These are phyloP conservation scores for Trichoderma asperellum DNA, from an alignment of 2,329 filamentous ascomycete species.

Conservation along the genomic window DNA sequence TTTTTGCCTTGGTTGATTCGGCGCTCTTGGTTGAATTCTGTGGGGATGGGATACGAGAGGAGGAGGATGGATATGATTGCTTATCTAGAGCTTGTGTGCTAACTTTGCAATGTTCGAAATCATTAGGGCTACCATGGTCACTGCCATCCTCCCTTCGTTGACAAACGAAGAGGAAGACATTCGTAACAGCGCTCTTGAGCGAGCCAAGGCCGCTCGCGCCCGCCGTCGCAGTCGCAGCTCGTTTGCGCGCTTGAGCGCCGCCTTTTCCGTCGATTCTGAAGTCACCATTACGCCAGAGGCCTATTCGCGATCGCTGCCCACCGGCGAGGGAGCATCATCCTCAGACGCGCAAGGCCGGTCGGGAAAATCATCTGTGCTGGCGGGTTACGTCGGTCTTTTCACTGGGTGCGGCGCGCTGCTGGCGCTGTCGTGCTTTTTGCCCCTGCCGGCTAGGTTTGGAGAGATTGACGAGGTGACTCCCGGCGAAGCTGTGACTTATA, in stretches of 20 bases:
- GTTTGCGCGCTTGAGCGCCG: constrained; percentile 58
- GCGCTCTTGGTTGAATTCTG: not conserved
- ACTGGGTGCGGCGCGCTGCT: constrained; percentile 91
- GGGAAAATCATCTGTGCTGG: constrained; percentile 65
- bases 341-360: constrained; percentile 36
- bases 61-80: not conserved
- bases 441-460: constrained; percentile 79
- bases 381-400: constrained; percentile 88
- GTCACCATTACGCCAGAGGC: constrained; percentile 72
- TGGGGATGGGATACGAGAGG: not conserved
- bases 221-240: constrained; percentile 38
- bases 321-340: constrained; percentile 34
- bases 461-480: constrained; percentile 72
- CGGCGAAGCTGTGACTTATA: constrained; percentile 74
- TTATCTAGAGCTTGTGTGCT: not conserved
- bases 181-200: constrained; percentile 35
- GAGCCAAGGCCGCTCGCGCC: constrained; percentile 41
- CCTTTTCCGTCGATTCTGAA: constrained; percentile 73
- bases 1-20: not conserved
- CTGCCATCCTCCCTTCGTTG: constrained; percentile 80
- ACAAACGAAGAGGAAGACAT: constrained; percentile 54
- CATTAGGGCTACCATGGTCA: constrained; percentile 85
- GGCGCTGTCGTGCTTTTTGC: constrained; percentile 80
- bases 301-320: constrained; percentile 49
- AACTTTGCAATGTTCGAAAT: not conserved